Evolutionary conservation across 768 basidiomycete genomes (phyloP), one percentile per base, ranked within the genome.

Genomic region (Termitomyces sp.): DNA sequence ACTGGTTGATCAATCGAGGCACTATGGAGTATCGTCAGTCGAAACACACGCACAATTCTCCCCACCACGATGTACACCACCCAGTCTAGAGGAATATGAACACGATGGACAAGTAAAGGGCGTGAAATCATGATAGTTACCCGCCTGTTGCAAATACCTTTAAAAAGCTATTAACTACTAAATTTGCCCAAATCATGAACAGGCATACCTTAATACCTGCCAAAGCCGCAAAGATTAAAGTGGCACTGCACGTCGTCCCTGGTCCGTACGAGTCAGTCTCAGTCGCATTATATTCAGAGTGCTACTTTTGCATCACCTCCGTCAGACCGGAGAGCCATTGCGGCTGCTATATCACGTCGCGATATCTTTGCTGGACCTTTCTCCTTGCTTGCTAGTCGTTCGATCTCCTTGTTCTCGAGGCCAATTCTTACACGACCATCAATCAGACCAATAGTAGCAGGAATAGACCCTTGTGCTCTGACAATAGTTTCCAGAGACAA

Each of bases 111-210:
- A 34, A 45, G 45, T 34, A 2, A 32, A 17, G 21, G 26, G 42
- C 48, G 61, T 34, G 45, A 40, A 30, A 48, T 35, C n/a, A 14
- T 32, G 3, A 26, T 53, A 49, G 80, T 71, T 68, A 89, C 89
- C 95, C 96, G 64, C 96, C 96, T 2, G 96, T 99, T 17, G 90
- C 83, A 70, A 95, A 93, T 10, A 93, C 79, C 90, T 93, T 60
- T 11, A 28, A 68, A 52, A 19, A 45, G 22, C 8, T 11, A 28
- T n/a, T 17, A 19, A 28, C 24, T 1, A 17, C 17, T 11, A 12
- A 12, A 32, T 46, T 17, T 6, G 17, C 3, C 34, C n/a, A 26
- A 17, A 24, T n/a, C 22, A n/a, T 50, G 4, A 24, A 35, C 11
- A 53, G 35, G 49, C 56, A 24, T 58, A 87, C 84, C 77, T 90